A percentile compares a stretch with the other conserved stretches of the same genome.
Evolutionary conservation across 768 basidiomycete genomes (phyloP).

Genomic region (Hebeloma cylindrosporum): DNA sequence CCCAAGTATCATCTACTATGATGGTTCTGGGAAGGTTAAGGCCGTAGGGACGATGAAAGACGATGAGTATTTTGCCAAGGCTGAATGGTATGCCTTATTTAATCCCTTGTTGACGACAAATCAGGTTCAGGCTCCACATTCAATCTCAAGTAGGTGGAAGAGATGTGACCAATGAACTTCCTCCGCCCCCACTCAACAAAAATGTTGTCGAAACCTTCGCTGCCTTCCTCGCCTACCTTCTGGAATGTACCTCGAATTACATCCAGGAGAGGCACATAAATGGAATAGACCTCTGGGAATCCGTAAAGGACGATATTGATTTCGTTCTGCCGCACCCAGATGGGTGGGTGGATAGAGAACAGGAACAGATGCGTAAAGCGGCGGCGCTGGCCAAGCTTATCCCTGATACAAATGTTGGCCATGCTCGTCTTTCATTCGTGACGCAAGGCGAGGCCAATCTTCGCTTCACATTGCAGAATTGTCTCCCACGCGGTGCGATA

Average conservation of each 20-base stretch:
- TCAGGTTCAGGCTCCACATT: conserved; percentile 35
- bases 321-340: conserved; percentile 43
- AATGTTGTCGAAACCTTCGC: conserved; percentile 42
- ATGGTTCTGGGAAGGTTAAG: conserved; percentile 35
- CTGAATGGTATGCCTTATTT: conserved; percentile 37
- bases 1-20: conserved; percentile 49
- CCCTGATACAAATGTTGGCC: conserved; percentile 31
- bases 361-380: conserved; percentile 40
- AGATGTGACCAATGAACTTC: conserved; percentile 33
- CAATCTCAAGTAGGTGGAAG: conserved; percentile 19
- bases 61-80: conserved; percentile 41
- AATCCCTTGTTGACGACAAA: not conserved
- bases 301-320: conserved; percentile 36
- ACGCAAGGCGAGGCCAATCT: conserved; percentile 57
- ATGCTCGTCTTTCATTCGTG: conserved; percentile 42
- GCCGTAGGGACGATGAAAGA: conserved; percentile 43
- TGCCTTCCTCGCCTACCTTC: conserved; percentile 51
- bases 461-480: conserved; percentile 43
- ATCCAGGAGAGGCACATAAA: conserved; percentile 45
- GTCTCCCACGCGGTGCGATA: conserved; percentile 22
- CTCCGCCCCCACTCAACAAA: conserved; percentile 41
- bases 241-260: conserved; percentile 39
- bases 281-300: conserved; percentile 41
- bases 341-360: conserved; percentile 46
- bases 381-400: conserved; percentile 43